A percentile compares a stretch with the other conserved stretches of the same genome.
phyloP scores from a whole-genome alignment of 2,329 filamentous ascomycete genomes.

The Chalara sp. region DNA sequence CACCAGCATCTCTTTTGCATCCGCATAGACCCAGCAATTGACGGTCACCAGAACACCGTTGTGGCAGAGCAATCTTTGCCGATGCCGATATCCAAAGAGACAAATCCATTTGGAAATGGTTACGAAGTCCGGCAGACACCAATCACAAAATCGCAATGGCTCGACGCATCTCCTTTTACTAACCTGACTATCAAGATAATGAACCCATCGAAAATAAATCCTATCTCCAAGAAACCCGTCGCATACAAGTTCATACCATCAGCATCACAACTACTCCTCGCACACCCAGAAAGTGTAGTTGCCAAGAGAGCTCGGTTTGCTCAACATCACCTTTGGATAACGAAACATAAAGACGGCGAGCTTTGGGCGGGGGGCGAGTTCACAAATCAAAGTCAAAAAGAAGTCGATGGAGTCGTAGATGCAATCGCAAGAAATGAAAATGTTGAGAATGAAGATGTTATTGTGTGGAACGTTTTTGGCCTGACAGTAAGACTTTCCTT shows the following conservation, averaged over 20 bases:
- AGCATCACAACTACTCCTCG: constrained; percentile 70
- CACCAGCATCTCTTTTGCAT: constrained; percentile 49
- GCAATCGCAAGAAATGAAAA: constrained; percentile 78
- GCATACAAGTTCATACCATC: constrained; percentile 84
- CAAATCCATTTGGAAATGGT: constrained; percentile 46
- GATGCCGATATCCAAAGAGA: constrained; percentile 35
- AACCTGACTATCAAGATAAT: constrained; percentile 79
- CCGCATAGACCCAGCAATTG: constrained; percentile 49
- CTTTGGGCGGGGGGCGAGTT: constrained; percentile 28
- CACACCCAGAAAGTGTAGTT: constrained; percentile 72
- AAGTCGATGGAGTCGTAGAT: constrained; percentile 43
- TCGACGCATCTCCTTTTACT: constrained; percentile 37
- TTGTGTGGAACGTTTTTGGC: constrained; percentile 90
- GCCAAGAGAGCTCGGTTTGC: constrained; percentile 90
- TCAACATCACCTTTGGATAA: constrained; percentile 79
- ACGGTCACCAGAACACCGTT: constrained; percentile 45
- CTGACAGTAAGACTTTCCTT: constrained; percentile 41
- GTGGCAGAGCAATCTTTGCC: constrained; percentile 47
- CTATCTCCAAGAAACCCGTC: constrained; percentile 74
- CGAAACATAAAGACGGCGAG: constrained; percentile 60
- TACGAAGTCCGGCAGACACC: constrained; percentile 41
- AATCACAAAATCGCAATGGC: constrained; percentile 32
- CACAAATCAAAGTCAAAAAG: constrained; percentile 26
- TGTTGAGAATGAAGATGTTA: constrained; percentile 79
- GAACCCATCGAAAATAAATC: constrained; percentile 74